Conservation (phyloP, 345 rosid genomes). For the Iberis pinnata region DNA sequence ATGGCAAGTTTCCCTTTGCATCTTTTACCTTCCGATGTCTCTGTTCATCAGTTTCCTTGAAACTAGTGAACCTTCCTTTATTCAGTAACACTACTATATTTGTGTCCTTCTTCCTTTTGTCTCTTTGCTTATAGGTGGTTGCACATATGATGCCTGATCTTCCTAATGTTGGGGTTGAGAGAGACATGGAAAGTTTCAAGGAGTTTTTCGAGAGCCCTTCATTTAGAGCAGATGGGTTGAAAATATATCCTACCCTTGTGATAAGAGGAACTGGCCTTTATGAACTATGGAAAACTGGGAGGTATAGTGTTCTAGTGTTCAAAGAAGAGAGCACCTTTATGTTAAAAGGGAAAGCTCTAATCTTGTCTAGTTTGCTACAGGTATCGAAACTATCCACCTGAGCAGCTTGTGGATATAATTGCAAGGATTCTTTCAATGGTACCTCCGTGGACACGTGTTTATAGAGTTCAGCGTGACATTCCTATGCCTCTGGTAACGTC, state of each 20-base stretch:
- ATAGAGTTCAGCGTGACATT: constrained; percentile 96
- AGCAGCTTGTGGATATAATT: constrained; percentile 93
- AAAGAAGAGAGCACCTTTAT: background rate
- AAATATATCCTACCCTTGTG: constrained; percentile 97
- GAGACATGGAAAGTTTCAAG: constrained; percentile 88
- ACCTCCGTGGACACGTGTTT: constrained; percentile 99
- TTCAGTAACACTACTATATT: background rate
- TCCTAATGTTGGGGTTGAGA: constrained; percentile 96
- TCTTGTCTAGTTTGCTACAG: constrained; percentile 34
- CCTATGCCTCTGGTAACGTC: constrained; percentile 99
- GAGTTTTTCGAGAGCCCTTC: constrained; percentile 96
- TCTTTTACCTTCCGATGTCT: constrained; percentile 11
- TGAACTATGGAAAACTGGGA: constrained; percentile 98
- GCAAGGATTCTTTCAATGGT: constrained; percentile 98
- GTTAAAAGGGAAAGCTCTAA: constrained; percentile 2
- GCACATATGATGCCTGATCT: constrained; percentile 99
- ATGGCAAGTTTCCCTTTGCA: constrained; percentile 8
- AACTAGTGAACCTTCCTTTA: background rate
- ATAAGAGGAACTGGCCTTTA: constrained; percentile 98
- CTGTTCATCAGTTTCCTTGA: background rate
- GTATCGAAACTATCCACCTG: constrained; percentile 93
- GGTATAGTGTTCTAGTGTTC: constrained; percentile 34
- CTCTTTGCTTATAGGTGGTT: constrained; percentile 59
- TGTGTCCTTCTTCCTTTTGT: background rate
- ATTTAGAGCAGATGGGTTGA: constrained; percentile 96